Base-by-base conservation (phyloP, 2,329 filamentous ascomycete species). In the Fusarium incarnatum region DNA sequence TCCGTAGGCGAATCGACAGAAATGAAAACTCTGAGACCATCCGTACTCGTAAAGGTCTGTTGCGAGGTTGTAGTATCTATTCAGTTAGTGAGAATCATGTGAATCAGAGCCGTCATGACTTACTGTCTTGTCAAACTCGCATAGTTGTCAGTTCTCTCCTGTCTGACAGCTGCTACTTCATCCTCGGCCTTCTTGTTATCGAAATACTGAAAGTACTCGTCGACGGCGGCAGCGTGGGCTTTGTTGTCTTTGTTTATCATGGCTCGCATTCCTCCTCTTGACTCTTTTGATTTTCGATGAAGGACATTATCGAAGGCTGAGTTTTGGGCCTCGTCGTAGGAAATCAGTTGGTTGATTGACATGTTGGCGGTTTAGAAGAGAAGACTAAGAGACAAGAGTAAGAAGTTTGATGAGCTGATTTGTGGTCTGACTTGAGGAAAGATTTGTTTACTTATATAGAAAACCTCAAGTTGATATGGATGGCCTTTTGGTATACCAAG, bases 31-130 rank as follows among this genome's bases (percentile, higher is more conserved):
- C 76, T 93, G 89, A 66, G 92, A 92, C 94, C 94, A 98, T 77
- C 94, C 94, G 76, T 97, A 94, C 84, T 98, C 94, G 85, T 97
- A 97, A 49, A 97, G 81, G 77, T 97, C 94, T 68, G 94, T 97
- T 8, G 93, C 93, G 40, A 97, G 88, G 82, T 97, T 96, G 85
- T 97, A 97, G 85, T 97, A 97, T 79, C 91, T 93, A 73, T 11
- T 22, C 23, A 5, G 30, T 60, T 25, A 73, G 41, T 55, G 22
- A 68, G 60, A 25, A 32, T 3, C 3, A 8, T 5, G 0, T 7
- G 11, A 16, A 3, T 8, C 7, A 23, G 23, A 23, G 23, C 2
- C 23, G 3, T 4, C 1, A 3, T 37, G 42, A 84, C 90, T 66
- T 87, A 94, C 91, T 97, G 93, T 84, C 92, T 89, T 52, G 94